Evolutionary conservation across 805 yeast genomes (phyloP).

Genomic region (Saitoella complicata): DNA sequence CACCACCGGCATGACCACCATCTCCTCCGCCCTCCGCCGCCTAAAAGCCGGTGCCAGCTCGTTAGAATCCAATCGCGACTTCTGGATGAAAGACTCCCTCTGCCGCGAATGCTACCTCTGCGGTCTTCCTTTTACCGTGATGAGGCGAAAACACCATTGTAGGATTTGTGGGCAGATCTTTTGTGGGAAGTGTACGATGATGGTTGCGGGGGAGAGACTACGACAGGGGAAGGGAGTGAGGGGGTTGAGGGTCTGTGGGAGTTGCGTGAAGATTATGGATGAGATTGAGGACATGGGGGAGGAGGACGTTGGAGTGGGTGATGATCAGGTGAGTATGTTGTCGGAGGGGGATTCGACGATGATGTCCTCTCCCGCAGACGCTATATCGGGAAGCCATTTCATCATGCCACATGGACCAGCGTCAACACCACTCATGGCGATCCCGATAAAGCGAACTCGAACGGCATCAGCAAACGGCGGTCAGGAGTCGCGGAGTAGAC

Average conservation of each 20-base stretch:
- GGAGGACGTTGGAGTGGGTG: neutral
- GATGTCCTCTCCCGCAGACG: neutral
- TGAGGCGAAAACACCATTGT: constrained; percentile 86
- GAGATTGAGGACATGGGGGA: neutral
- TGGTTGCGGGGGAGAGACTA: constrained; percentile 50
- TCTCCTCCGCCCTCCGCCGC: neutral
- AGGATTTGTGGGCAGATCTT: constrained; percentile 92
- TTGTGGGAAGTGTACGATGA: constrained; percentile 65
- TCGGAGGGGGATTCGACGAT: neutral
- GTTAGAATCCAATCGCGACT: constrained; percentile 27
- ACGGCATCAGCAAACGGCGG: no score
- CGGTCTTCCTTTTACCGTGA: constrained; percentile 53
- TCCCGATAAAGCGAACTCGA: no score
- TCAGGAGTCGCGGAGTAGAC: no score
- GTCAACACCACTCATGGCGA: no score
- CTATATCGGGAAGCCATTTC: no score
- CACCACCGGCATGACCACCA: neutral
- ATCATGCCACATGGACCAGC: no score
- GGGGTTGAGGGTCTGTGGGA: constrained; percentile 59
- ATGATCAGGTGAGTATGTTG: neutral
- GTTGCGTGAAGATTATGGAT: constrained; percentile 45
- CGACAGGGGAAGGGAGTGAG: constrained; percentile 53
- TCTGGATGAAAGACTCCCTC: constrained; percentile 93
- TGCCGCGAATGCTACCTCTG: constrained; percentile 80
- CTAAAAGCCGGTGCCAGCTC: no score